phyloP scores from a whole-genome alignment of 2,329 filamentous ascomycete species.

The Aspergillus sp. region DNA sequence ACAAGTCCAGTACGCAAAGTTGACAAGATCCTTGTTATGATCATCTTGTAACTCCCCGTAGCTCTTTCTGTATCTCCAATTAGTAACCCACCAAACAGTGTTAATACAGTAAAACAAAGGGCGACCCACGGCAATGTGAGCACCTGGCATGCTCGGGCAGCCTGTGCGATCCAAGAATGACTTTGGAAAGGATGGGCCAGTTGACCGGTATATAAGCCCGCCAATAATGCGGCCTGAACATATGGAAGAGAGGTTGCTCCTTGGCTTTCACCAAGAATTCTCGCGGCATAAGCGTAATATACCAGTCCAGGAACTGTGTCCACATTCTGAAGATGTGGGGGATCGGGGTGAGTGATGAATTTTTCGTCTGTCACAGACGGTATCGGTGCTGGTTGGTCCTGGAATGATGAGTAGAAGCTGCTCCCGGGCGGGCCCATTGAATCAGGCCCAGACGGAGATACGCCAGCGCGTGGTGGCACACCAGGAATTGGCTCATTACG shows the following conservation, averaged over 20 bases:
- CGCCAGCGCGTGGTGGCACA: conserved; percentile 22
- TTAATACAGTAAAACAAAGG: conserved; percentile 13
- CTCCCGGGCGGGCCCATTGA: conserved; percentile 21
- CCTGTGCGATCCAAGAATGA: conserved; percentile 66
- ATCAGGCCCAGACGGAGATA: conserved; percentile 29
- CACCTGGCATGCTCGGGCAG: conserved; percentile 63
- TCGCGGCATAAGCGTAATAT: conserved; percentile 82
- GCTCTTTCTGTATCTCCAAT: conserved; percentile 27
- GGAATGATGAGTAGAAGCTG: conserved; percentile 20
- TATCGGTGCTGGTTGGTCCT: conserved; percentile 18
- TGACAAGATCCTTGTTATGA: conserved; percentile 59
- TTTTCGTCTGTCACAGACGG: conserved; percentile 15
- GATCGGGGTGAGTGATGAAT: conserved; percentile 16
- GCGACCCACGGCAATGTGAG: conserved; percentile 66
- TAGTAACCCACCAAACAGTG: conserved; percentile 2
- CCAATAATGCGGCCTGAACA: conserved; percentile 81
- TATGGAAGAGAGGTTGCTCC: conserved; percentile 79
- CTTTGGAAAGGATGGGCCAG: conserved; percentile 84
- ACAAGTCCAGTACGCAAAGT: conserved; percentile 89
- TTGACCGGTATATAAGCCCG: conserved; percentile 86
- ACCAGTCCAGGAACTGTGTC: conserved; percentile 86
- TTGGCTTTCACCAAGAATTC: conserved; percentile 79
- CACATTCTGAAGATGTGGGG: conserved; percentile 59
- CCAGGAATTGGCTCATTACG: conserved; percentile 30
- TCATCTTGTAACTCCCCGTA: conserved; percentile 33